A percentile compares a stretch with the other conserved stretches of the same genome.
Conservation (phyloP, 345 rosid species). For the Anacardium occidentale region DNA sequence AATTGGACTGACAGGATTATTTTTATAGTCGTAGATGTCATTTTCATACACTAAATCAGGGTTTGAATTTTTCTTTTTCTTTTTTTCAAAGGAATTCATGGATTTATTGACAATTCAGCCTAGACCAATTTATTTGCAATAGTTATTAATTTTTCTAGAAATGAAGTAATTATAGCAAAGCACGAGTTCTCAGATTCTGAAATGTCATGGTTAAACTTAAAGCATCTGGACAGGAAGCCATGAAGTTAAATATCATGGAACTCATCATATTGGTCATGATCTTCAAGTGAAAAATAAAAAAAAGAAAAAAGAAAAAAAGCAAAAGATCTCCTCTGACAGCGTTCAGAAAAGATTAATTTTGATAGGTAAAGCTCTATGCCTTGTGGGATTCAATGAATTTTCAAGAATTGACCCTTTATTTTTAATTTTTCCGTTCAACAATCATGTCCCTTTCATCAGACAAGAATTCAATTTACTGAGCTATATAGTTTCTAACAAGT, state of each 20-base stretch:
- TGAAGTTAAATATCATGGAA: constrained; percentile 10
- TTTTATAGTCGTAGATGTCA: neutral
- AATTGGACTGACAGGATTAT: neutral
- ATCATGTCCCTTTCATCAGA: no score
- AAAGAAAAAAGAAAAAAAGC: constrained; percentile 12
- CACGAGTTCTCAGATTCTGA: no score
- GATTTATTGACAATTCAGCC: constrained; percentile 9
- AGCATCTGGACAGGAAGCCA: constrained; percentile 12
- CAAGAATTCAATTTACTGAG: no score
- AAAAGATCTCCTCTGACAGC: constrained; percentile 22
- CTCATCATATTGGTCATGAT: constrained; percentile 27
- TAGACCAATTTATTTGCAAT: neutral
- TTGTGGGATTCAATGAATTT: constrained; percentile 39
- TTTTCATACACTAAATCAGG: no score
- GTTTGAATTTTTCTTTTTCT: no score
- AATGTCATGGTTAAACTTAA: neutral
- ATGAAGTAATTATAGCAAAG: constrained; percentile 23
- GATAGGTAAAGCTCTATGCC: constrained; percentile 9
- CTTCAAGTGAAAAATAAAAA: constrained; percentile 7
- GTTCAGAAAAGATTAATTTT: neutral
- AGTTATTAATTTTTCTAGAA: constrained; percentile 6
- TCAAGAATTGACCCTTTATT: neutral
- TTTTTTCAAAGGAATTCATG: neutral
- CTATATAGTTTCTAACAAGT: no score
- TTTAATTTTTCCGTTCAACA: neutral